phyloP scores from a whole-genome alignment of 1,284 basidiomycete species.

The Malassezia pachydermatis region DNA sequence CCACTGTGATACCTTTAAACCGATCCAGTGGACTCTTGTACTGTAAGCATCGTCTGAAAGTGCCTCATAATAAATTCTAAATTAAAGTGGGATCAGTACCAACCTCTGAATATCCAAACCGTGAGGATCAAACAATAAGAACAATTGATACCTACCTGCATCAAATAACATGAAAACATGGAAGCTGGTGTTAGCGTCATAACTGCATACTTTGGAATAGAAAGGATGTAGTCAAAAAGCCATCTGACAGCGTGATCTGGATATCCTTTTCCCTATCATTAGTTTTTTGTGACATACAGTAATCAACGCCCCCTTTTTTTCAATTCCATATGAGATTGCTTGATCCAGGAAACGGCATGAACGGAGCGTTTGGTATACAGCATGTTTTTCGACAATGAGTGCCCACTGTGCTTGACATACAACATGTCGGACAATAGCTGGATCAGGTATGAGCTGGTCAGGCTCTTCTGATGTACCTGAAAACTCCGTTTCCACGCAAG shows the following conservation, averaged over 20 bases:
- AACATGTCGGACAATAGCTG: not conserved
- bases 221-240: not conserved
- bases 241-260: slow-evolving; percentile 26
- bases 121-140: slow-evolving; percentile 27
- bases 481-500: not conserved
- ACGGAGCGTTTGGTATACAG: slow-evolving; percentile 23
- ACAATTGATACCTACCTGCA: slow-evolving; percentile 3
- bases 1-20: not conserved
- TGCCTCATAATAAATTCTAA: no score
- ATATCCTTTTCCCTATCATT: slow-evolving; percentile 30
- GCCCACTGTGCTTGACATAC: slow-evolving; percentile 17
- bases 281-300: not conserved
- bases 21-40: slow-evolving; percentile 6
- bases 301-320: not conserved
- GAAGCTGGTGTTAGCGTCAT: not conserved
- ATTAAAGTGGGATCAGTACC: no score
- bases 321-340: not conserved
- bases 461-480: not conserved
- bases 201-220: not conserved
- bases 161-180: slow-evolving; percentile 12
- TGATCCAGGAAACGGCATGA: slow-evolving; percentile 5
- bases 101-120: slow-evolving; percentile 31
- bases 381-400: slow-evolving; percentile 41
- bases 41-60: no score
- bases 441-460: slow-evolving; percentile 19